A percentile compares a stretch with the other conserved stretches of the same genome.
These are phyloP conservation scores for Neurospora tetrasperma DNA, from an alignment of 495 filamentous ascomycete species.

Conservation along the genomic window DNA sequence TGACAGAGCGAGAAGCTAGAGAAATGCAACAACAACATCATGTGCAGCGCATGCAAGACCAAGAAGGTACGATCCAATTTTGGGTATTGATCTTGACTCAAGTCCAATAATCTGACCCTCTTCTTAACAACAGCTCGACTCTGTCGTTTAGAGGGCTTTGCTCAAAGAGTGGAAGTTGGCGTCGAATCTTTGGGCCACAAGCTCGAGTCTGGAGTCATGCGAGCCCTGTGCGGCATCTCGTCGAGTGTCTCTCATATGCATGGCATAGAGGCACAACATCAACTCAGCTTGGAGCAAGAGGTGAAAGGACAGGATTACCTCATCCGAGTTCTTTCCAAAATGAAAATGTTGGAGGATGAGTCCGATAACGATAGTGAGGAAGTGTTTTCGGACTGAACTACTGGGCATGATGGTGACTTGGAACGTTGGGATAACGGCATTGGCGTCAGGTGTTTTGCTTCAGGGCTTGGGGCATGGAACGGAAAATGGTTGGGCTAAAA, in stretches of 20 bases:
- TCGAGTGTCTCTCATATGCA: neutral
- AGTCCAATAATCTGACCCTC: neutral
- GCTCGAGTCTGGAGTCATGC: neutral
- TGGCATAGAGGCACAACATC: neutral
- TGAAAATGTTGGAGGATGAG: neutral
- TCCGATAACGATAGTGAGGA: neutral
- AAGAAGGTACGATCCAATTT: neutral
- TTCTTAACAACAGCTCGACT: neutral
- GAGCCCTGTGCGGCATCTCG: neutral
- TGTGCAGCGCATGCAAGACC: neutral
- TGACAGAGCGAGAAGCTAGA: neutral
- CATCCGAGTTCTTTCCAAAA: neutral
- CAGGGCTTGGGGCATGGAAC: neutral
- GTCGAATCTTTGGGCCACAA: neutral
- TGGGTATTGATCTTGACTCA: neutral
- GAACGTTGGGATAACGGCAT: neutral
- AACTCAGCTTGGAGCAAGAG: neutral
- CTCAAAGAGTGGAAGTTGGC: neutral
- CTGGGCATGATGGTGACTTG: neutral
- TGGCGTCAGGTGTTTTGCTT: neutral
- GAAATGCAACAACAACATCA: neutral
- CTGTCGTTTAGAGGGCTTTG: neutral
- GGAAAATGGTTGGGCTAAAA: neutral
- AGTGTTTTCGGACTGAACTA: neutral
- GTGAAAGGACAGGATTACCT: neutral